A percentile compares a stretch with the other conserved stretches of the same genome.
phyloP scores from a whole-genome alignment of 768 basidiomycete genomes.

The Royoungia palumana region DNA sequence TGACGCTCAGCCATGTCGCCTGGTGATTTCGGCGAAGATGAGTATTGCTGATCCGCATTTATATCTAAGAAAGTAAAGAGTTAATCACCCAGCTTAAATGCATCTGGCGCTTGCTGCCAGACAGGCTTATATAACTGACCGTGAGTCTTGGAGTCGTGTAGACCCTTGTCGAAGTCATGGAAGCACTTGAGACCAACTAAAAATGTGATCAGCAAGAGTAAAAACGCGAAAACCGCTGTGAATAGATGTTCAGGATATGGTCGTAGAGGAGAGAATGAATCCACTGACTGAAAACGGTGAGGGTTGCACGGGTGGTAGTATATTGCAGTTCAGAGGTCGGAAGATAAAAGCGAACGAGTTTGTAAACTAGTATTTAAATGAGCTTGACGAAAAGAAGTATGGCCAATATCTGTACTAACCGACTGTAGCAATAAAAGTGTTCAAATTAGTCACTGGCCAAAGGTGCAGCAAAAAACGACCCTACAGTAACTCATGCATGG shows the following conservation, averaged over 20 bases:
- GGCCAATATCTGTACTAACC: conserved; percentile 17
- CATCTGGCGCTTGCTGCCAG: conserved; percentile 18
- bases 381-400: not conserved
- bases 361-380: conserved; percentile 56
- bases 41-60: conserved; percentile 44
- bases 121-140: conserved; percentile 53
- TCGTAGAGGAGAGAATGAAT: not conserved
- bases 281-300: conserved; percentile 75
- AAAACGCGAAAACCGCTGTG: conserved; percentile 70
- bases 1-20: conserved; percentile 46
- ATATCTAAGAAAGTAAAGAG: conserved; percentile 40
- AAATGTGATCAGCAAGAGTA: conserved; percentile 73
- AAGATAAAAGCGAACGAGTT: conserved; percentile 79
- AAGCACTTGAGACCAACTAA: conserved; percentile 76
- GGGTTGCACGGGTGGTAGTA: conserved; percentile 68
- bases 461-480: conserved; percentile 23
- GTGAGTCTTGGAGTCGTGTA: conserved; percentile 66
- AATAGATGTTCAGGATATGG: not conserved
- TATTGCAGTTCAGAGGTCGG: conserved; percentile 56
- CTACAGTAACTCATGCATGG: conserved; percentile 75
- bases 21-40: conserved; percentile 36
- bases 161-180: conserved; percentile 78
- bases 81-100: conserved; percentile 37
- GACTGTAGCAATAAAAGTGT: conserved; percentile 16
- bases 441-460: conserved; percentile 1